Percentiles rank a stretch among this genome's conserved stretches.
Conservation (phyloP, 2,329 filamentous ascomycete genomes). For the Alternaria sp. region DNA sequence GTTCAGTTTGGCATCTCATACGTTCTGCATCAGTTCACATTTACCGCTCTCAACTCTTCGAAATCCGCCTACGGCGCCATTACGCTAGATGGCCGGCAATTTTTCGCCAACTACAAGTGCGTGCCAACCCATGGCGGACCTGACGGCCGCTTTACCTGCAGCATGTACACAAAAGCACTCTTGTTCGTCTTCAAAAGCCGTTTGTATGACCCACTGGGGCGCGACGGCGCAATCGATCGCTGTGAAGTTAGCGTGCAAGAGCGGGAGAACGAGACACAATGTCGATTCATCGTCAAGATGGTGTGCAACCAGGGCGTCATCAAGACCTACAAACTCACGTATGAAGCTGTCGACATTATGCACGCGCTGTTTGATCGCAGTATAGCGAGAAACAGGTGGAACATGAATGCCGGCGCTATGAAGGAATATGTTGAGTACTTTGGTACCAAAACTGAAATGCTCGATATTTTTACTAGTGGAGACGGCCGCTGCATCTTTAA, state of each 20-base stretch:
- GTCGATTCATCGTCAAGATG: conserved; percentile 77
- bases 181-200: conserved; percentile 79
- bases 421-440: conserved; percentile 83
- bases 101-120: conserved; percentile 78
- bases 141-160: conserved; percentile 73
- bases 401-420: conserved; percentile 74
- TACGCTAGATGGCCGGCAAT: conserved; percentile 70
- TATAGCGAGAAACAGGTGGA: conserved; percentile 74
- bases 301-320: conserved; percentile 79
- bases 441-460: conserved; percentile 79
- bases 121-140: conserved; percentile 50
- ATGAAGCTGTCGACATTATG: conserved; percentile 76
- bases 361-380: conserved; percentile 78
- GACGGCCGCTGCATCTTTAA: conserved; percentile 76
- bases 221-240: conserved; percentile 74
- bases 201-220: conserved; percentile 69
- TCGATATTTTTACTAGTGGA: conserved; percentile 76
- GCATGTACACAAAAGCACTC: conserved; percentile 73
- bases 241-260: conserved; percentile 81
- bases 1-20: conserved; percentile 29
- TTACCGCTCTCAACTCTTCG: conserved; percentile 81
- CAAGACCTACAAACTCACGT: conserved; percentile 79
- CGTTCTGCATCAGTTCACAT: conserved; percentile 62
- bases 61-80: conserved; percentile 82
- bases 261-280: conserved; percentile 71